Base-by-base conservation (phyloP, 169 alveolate species). In the Eimeria falciformis region DNA sequence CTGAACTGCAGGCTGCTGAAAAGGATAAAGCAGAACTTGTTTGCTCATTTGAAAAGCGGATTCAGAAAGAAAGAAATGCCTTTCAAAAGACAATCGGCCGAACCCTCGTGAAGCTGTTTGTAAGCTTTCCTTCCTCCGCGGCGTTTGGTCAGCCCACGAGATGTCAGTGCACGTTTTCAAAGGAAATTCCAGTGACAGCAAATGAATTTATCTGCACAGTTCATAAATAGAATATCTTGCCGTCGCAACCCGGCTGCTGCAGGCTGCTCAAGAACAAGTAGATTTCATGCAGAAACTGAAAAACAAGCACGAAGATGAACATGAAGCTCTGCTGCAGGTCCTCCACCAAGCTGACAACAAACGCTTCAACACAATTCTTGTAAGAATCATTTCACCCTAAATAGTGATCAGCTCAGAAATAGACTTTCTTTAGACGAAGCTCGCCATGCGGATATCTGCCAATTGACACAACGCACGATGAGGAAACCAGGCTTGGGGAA, bases 181-280 rank as follows among this genome's bases (percentile, higher is more conserved):
- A n/a, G n/a, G n/a, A n/a, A n/a, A n/a, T n/a, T n/a, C n/a, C n/a
- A n/a, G n/a, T n/a, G n/a, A n/a, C n/a, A n/a, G n/a, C n/a, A n/a
- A n/a, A n/a, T n/a, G n/a, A n/a, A n/a, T n/a, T n/a, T n/a, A n/a
- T n/a, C n/a, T n/a, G n/a, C n/a, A n/a, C n/a, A n/a, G n/a, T n/a
- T n/a, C n/a, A n/a, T n/a, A n/a, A n/a, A n/a, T n/a, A n/a, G n/a
- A 11, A 50, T 50, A 7, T 14, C 62, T 50, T 50, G 62, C 62
- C 62, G 7, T 50, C 62, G 62, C 62, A 11, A 11, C 62, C 62
- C 62, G 7, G n/a, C 62, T 11, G 62, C 6, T 43, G 11, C 81
- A 69, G 81, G 81, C n/a, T 6, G 81, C 81, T 3, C 81, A 69
- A 69, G 81, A 69, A 37, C 53, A 69, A 7, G 55, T 43, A 33